Base-by-base conservation (phyloP, 1,284 basidiomycete genomes). In the Cystobasidium sp. region DNA sequence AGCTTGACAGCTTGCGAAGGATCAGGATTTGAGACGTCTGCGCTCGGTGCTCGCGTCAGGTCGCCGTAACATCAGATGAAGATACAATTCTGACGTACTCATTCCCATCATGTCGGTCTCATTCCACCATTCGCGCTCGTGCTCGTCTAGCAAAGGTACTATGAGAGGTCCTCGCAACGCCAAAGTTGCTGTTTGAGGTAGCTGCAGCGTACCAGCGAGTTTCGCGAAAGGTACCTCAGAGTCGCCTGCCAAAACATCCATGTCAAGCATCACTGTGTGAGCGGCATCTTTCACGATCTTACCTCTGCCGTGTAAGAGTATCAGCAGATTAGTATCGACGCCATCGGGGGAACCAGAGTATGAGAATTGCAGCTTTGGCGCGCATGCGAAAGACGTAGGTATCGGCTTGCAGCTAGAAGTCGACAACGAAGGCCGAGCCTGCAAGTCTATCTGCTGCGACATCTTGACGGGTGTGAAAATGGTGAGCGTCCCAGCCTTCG, bases 101-200 rank as follows among this genome's bases (percentile, higher is more conserved):
- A 83, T 81, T 1, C 81, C 83, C 0, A 83, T 77, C 31, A 70
- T 58, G 65, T 83, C 82, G 46, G 83, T 83, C 4, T 79, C 78
- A 1, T 79, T 78, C 77, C 81, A 83, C 82, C 82, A 84, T 77
- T 82, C 80, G 43, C 61, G 79, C 47, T 78, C 79, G 14, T 79
- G 77, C 39, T 81, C 80, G 18, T 83, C 83, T 6, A 84, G 77
- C 24, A 83, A 75, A 0, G 83, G 82, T 0, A 84, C 79, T n/a
- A 74, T 69, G 12, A 75, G 75, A 0, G 80, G 80, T 5, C 80
- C 83, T 47, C 81, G 79, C 14, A 83, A 39, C 6, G 79, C 77
- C 10, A 83, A 74, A 9, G 81, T 73, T 12, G 82, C 81, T 2
- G 83, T 83, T 62, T 84, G 83, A 1, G 83, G 83, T 22, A 83